Percentiles rank a stretch among this genome's conserved stretches.
Evolutionary conservation across 371 early-diverging fungal genomes (phyloP).

Genomic region (Apophysomyces trapeziformis): DNA sequence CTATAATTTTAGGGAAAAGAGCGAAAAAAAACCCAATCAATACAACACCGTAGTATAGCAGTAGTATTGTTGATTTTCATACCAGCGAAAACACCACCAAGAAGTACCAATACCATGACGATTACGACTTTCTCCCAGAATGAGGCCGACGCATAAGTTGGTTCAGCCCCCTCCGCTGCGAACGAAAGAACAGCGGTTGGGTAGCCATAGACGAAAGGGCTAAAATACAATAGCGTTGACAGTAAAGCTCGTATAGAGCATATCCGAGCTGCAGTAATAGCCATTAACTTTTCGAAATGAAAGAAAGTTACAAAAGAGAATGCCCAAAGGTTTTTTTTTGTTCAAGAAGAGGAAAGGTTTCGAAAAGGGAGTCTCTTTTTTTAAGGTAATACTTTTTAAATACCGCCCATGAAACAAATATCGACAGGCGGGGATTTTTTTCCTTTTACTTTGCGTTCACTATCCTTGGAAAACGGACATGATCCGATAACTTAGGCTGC

Average conservation of each 20-base stretch:
- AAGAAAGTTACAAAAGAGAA: neutral
- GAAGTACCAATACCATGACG: constrained; percentile 58
- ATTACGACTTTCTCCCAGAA: constrained; percentile 50
- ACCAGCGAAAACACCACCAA: constrained; percentile 81
- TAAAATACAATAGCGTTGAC: constrained; percentile 3
- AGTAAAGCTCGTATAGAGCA: constrained; percentile 14
- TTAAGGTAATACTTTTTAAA: constrained; percentile 2
- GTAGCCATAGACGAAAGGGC: constrained; percentile 23
- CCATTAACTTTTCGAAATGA: neutral
- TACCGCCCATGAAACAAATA: constrained; percentile 8
- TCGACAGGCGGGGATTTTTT: neutral
- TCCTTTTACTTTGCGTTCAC: neutral
- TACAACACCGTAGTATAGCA: neutral
- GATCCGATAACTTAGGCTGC: constrained; percentile 68
- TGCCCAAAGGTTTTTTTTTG: neutral
- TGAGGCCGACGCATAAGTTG: constrained; percentile 24
- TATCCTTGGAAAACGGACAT: constrained; percentile 51
- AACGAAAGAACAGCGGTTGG: constrained; percentile 17
- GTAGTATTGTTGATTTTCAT: neutral
- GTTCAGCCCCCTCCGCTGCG: constrained; percentile 16
- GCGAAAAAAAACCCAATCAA: neutral
- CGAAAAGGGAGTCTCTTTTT: constrained; percentile 4
- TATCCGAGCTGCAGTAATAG: constrained; percentile 9
- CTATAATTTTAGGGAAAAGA: constrained; percentile 31
- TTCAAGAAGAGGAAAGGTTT: neutral